Percentiles rank a stretch among this genome's conserved stretches.
Conservation (phyloP, 2,329 filamentous ascomycete genomes). For the Colletotrichum eleusines region DNA sequence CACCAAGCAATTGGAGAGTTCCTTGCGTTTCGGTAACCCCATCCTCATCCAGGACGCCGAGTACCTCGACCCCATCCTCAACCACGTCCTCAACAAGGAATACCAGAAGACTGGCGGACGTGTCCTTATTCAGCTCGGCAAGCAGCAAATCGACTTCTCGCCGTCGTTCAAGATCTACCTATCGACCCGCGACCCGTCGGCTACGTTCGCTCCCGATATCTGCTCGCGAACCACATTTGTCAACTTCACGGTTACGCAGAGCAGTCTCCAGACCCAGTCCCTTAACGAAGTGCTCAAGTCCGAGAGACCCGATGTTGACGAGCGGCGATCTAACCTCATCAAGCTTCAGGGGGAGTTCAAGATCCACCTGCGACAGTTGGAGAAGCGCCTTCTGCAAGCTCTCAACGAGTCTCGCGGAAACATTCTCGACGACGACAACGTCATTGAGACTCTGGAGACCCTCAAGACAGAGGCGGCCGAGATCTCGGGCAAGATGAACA, state of each 20-base stretch:
- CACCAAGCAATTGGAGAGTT: constrained; percentile 97
- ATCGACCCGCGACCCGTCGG: constrained; percentile 95
- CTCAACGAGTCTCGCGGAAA: constrained; percentile 98
- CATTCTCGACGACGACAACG: constrained; percentile 97
- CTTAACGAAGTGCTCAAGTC: constrained; percentile 98
- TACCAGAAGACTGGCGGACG: constrained; percentile 98
- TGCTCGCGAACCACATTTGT: constrained; percentile 99
- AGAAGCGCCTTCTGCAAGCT: constrained; percentile 93
- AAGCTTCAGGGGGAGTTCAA: constrained; percentile 99
- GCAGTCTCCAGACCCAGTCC: constrained; percentile 97
- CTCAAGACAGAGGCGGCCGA: constrained; percentile 98
- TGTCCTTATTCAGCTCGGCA: constrained; percentile 97
- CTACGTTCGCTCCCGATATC: constrained; percentile 94
- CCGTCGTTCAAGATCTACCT: constrained; percentile 95
- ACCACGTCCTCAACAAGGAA: constrained; percentile 99
- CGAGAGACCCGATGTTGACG: constrained; percentile 96
- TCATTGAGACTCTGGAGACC: constrained; percentile 97
- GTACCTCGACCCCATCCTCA: constrained; percentile 95
- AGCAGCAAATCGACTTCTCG: constrained; percentile 99
- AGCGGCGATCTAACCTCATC: constrained; percentile 95
- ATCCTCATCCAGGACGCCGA: constrained; percentile 99
- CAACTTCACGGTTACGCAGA: constrained; percentile 99
- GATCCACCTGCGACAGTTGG: constrained; percentile 94
- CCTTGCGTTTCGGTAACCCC: constrained; percentile 95
- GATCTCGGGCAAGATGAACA: constrained; percentile 94